Evolutionary conservation across 1,284 basidiomycete genomes (phyloP), one percentile per base, ranked within the genome.

Genomic region (Cryptococcus sp.): DNA sequence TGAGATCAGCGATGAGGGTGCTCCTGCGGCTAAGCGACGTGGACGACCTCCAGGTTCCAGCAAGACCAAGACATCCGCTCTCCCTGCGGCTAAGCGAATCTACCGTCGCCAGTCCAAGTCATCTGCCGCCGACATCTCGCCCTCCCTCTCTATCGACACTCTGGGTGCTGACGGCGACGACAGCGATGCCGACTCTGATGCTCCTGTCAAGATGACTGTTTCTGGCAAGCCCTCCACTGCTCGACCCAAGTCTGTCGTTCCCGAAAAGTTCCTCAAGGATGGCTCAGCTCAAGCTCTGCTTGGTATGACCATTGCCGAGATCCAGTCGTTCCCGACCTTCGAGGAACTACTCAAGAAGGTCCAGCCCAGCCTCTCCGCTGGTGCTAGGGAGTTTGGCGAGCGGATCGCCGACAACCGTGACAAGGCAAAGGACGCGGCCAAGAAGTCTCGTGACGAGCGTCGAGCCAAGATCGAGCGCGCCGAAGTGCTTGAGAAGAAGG

Each of bases 361-460:
- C 51, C 55, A 64, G 38, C 61, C 66, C 38, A 52, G 53, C 7
- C 67, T 67, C 54, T 49, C 63, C 3, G 56, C 59, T 11, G 65
- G 59, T 7, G 73, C 73, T 17, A 56, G 54, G 54, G 67, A 67
- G 42, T 73, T 75, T 53, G 73, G 73, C 57, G 70, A 75, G 62
- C 63, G 67, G 58, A 73, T 75, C 53, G 62, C 65, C 25, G 69
- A 70, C 50, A 68, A 72, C 63, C 70, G 73, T 54, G 68, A 72
- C 64, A 71, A 72, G 61, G 73, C 73, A 52, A 70, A 69, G 60
- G 72, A 71, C 56, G 73, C 73, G 13, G 71, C 73, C 38, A 73
- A 72, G 62, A 73, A 75, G 67, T 71, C 70, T 38, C 65, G 73
- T 39, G 71, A 73, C 56, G 70, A 75, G 58, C 64, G 69, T 53